Conservation (phyloP, 805 yeast species). For the Ogataea paraovalis region DNA sequence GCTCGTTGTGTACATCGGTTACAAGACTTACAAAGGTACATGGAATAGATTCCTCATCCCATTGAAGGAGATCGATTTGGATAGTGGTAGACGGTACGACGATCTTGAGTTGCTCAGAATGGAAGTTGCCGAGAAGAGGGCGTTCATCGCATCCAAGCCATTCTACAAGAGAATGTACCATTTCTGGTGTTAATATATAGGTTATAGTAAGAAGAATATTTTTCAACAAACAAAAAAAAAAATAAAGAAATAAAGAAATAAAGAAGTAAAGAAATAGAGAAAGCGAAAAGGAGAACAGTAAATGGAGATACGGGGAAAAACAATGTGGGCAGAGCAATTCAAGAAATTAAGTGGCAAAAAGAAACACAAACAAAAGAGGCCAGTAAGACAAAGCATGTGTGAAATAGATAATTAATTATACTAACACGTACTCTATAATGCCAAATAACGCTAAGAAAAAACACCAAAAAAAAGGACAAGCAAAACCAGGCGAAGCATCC, state of each 20-base stretch:
- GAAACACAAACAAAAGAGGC: no score
- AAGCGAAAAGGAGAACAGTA: no score
- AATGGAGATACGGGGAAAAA: no score
- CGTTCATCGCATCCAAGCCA: constrained; percentile 29
- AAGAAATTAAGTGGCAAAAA: no score
- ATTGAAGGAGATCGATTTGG: constrained; percentile 33
- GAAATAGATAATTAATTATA: no score
- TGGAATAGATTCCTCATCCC: constrained; percentile 32
- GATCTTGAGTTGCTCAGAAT: constrained; percentile 6
- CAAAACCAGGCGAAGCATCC: no score
- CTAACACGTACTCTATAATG: no score
- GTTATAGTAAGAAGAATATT: neutral
- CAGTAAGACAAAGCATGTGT: no score
- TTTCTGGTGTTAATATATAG: constrained; percentile 39
- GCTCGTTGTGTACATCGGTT: constrained; percentile 39
- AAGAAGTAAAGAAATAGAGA: no score
- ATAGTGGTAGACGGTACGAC: constrained; percentile 32
- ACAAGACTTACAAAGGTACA: constrained; percentile 5
- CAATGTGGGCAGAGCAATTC: no score
- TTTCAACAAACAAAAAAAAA: no score
- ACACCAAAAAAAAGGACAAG: constrained; percentile 9
- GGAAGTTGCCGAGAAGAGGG: constrained; percentile 45
- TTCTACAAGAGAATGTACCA: constrained; percentile 32
- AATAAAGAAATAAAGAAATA: no score
- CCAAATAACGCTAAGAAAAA: neutral